Percentiles rank a stretch among this genome's conserved stretches.
phyloP scores from a whole-genome alignment of 305 asterid genomes.

The Rubia tinctorum region DNA sequence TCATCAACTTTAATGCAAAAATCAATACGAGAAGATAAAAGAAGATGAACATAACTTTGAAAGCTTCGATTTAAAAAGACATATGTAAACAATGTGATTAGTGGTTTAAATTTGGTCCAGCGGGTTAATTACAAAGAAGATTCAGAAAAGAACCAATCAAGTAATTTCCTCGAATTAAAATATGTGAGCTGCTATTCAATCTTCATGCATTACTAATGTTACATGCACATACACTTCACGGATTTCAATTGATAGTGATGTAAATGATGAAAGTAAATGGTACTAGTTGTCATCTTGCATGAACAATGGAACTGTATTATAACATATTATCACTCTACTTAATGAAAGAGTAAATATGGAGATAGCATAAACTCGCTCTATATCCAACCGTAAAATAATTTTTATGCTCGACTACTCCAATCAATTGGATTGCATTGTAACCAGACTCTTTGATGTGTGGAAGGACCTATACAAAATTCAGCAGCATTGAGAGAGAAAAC shows the following conservation, averaged over 20 bases:
- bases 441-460: slow-evolving; percentile 93
- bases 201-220: not conserved
- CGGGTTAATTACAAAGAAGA: not conserved
- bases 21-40: no score
- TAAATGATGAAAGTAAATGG: not conserved
- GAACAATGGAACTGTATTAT: not conserved
- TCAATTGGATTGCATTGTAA: slow-evolving; percentile 86
- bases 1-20: no score
- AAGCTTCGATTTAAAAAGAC: not conserved
- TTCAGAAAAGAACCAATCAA: not conserved
- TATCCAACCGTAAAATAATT: slow-evolving; percentile 92
- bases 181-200: not conserved
- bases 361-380: slow-evolving; percentile 52
- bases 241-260: not conserved
- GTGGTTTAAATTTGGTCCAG: not conserved
- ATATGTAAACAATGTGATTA: not conserved
- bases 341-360: slow-evolving; percentile 7
- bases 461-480: slow-evolving; percentile 56
- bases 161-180: not conserved
- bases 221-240: not conserved
- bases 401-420: slow-evolving; percentile 95
- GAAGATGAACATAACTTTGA: no score
- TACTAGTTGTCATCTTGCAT: not conserved
- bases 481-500: slow-evolving; percentile 17
- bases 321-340: not conserved